Base-by-base conservation (phyloP, 768 basidiomycete species). In the Suillus americanus region DNA sequence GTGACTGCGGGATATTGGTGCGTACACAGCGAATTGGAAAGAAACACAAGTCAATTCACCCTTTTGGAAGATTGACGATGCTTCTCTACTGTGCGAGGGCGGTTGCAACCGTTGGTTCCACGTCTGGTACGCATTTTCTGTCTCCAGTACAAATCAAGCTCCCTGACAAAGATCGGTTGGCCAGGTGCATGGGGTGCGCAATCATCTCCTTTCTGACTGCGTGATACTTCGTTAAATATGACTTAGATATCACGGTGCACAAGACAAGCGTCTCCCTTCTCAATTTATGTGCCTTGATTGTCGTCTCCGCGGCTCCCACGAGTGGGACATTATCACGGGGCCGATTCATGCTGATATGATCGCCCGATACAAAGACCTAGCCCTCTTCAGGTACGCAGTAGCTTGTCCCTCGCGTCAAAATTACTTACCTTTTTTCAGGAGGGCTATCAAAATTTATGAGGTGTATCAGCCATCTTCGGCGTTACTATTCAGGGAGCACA, bases 81-180 rank as follows among this genome's bases (percentile, higher is more conserved):
- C 83, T 28, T 70, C 68, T 35, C 82, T 85, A 63, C 81, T 85
- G 62, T 94, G 92, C 70, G 90, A 93, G 65, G 87, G 86, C 10
- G 85, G 81, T n/a, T 93, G 92, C 74, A 79, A 79, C 20, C 83
- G 79, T 64, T 92, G 91, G 91, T 89, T 84, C 71, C 92, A 94
- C 73, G 69, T 87, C 50, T 94, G 92, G 92, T 92, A 62, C 62
- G 84, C 71, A 64, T 35, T 23, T 59, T 59, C 9, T n/a, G 9
- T 37, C 25, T 25, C n/a, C 30, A 46, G 12, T 57, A 28, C 14
- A 56, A 28, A 38, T 13, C 33, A 28, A 60, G 35, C 55, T 13
- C 50, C 41, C 62, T 40, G 25, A 60, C 30, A 10, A 20, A 59
- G 40, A 40, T 16, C 16, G n/a, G 57, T 40, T 40, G 30, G 13